Conservation (phyloP, 352 stramenopile species). For the Globisporangium apiculatum region DNA sequence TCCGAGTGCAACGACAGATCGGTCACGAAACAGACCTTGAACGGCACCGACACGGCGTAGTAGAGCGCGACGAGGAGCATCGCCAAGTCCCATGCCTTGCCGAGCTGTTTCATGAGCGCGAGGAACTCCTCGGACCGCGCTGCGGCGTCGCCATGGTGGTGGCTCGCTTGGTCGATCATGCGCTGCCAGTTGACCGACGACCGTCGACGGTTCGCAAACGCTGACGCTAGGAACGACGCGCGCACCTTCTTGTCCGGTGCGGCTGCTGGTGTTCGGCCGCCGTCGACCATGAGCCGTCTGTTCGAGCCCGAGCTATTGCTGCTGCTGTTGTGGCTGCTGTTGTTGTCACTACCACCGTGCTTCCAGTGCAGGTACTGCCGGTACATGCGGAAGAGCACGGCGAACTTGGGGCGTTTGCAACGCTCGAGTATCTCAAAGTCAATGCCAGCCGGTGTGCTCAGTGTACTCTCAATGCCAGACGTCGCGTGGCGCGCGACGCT, state of each 20-base stretch:
- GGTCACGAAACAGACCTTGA: conserved; percentile 53
- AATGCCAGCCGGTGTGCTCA: conserved; percentile 21
- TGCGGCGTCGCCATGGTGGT: conserved; percentile 1
- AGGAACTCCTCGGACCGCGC: conserved; percentile 32
- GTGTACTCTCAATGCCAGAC: conserved; percentile 19
- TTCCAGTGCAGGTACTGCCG: conserved; percentile 31
- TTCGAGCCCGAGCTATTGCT: background rate
- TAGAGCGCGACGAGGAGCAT: conserved; percentile 46
- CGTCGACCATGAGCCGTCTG: background rate
- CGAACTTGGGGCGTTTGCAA: conserved; percentile 38
- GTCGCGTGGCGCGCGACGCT: conserved; percentile 1
- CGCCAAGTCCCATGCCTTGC: conserved; percentile 37
- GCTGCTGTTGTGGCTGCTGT: background rate
- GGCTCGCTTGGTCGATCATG: background rate
- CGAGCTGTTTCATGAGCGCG: conserved; percentile 22
- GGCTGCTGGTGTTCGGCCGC: background rate
- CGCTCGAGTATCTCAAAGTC: conserved; percentile 57
- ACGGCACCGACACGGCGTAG: conserved; percentile 28
- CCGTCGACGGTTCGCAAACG: conserved; percentile 1
- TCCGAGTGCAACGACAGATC: conserved; percentile 24
- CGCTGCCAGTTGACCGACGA: conserved; percentile 15
- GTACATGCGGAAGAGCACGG: conserved; percentile 33
- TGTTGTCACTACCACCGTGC: background rate
- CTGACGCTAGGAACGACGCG: conserved; percentile 3
- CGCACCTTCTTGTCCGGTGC: background rate